These are phyloP conservation scores for Wickerhamiella siamensis DNA, from an alignment of 805 yeast genomes.

Conservation along the genomic window DNA sequence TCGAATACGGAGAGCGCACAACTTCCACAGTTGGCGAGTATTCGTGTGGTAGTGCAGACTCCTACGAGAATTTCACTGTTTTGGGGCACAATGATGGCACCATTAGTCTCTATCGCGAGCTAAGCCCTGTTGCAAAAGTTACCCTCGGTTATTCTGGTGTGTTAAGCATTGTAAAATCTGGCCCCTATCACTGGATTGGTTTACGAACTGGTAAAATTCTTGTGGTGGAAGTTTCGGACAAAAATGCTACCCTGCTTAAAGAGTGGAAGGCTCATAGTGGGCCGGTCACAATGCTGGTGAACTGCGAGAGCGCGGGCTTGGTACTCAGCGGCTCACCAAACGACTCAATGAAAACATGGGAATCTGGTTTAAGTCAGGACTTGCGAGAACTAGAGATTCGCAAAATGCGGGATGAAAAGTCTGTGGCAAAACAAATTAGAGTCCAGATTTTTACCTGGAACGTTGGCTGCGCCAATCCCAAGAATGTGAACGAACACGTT, in stretches of 20 bases:
- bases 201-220: constrained; percentile 26
- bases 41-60: constrained; percentile 17
- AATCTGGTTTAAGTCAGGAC: constrained; percentile 19
- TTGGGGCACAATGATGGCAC: constrained; percentile 31
- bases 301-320: not conserved
- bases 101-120: constrained; percentile 21
- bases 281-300: constrained; percentile 9
- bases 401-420: not conserved
- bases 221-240: constrained; percentile 21
- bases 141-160: constrained; percentile 22
- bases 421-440: constrained; percentile 14
- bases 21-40: constrained; percentile 19
- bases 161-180: constrained; percentile 18
- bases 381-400: not conserved
- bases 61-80: constrained; percentile 19
- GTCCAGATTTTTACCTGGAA: constrained; percentile 29
- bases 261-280: constrained; percentile 28
- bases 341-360: constrained; percentile 21
- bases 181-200: constrained; percentile 25
- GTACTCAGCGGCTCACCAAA: not conserved
- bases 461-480: constrained; percentile 28
- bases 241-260: constrained; percentile 24
- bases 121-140: constrained; percentile 19
- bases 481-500: constrained; percentile 18
- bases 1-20: constrained; percentile 1